Conservation (phyloP, 2,329 filamentous ascomycete genomes). For the Arthrinium phaeospermum region DNA sequence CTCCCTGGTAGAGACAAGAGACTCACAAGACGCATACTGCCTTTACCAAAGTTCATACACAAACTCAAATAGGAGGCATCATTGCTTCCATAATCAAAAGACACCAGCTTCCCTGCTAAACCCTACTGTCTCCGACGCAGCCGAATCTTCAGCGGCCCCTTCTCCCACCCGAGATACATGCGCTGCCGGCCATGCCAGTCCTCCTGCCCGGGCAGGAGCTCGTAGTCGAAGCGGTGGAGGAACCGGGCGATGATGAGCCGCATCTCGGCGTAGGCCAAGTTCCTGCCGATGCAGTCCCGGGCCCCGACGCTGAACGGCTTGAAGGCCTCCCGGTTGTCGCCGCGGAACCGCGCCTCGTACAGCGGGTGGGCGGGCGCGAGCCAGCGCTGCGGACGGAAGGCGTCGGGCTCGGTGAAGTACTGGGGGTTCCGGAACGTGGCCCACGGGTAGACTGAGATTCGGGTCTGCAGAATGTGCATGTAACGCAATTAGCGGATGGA, state of each 20-base stretch:
- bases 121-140: no score
- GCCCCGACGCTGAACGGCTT: slow-evolving; percentile 29
- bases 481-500: no score
- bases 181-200: not conserved
- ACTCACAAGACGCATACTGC: no score
- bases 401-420: not conserved
- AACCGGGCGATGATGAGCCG: slow-evolving; percentile 20
- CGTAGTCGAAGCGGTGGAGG: slow-evolving; percentile 25
- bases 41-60: no score
- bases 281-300: slow-evolving; percentile 32
- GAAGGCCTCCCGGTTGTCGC: slow-evolving; percentile 24
- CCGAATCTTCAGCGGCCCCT: not conserved
- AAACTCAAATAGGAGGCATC: no score
- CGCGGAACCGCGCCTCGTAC: slow-evolving; percentile 15
- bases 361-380: slow-evolving; percentile 27
- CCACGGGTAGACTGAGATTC: no score
- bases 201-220: slow-evolving; percentile 34
- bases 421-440: not conserved
- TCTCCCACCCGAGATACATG: not conserved
- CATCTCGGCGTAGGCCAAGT: slow-evolving; percentile 28
- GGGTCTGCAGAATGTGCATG: no score
- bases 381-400: not conserved
- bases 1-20: no score
- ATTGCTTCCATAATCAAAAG: no score
- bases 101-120: no score